A percentile compares a stretch with the other conserved stretches of the same genome.
Conservation (phyloP, 495 filamentous ascomycete species). For the Staphylotrichum tortipilum region DNA sequence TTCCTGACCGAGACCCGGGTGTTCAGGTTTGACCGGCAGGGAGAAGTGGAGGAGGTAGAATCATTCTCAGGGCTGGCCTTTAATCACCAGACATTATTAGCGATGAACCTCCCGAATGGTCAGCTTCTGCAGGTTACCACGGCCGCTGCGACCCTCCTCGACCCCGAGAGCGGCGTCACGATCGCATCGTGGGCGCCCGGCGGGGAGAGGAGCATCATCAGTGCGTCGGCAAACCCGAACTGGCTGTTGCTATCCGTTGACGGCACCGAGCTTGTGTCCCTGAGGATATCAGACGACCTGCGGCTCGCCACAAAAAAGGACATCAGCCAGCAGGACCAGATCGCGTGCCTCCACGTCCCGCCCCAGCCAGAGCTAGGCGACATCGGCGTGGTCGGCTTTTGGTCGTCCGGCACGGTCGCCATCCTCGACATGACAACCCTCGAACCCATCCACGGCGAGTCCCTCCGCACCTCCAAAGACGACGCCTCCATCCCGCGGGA, state of each 20-base stretch:
- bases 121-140: slow-evolving; percentile 73
- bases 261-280: slow-evolving; percentile 56
- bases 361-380: slow-evolving; percentile 33
- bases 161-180: slow-evolving; percentile 60
- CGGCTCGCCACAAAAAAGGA: slow-evolving; percentile 48
- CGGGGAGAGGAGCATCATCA: slow-evolving; percentile 55
- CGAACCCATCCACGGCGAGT: slow-evolving; percentile 39
- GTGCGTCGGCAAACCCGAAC: slow-evolving; percentile 62
- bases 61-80: slow-evolving; percentile 61
- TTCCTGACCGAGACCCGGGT: slow-evolving; percentile 77
- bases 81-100: slow-evolving; percentile 63
- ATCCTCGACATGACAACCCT: slow-evolving; percentile 59
- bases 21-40: slow-evolving; percentile 65
- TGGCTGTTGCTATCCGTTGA: slow-evolving; percentile 63
- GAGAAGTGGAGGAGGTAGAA: slow-evolving; percentile 79
- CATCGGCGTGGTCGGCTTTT: slow-evolving; percentile 74
- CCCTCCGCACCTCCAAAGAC: slow-evolving; percentile 48
- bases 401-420: slow-evolving; percentile 65
- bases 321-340: slow-evolving; percentile 57
- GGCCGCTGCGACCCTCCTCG: slow-evolving; percentile 51
- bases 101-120: slow-evolving; percentile 50
- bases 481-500: slow-evolving; percentile 72
- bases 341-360: slow-evolving; percentile 65
- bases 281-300: slow-evolving; percentile 54
- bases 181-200: slow-evolving; percentile 59